Percentiles rank a stretch among this genome's conserved stretches.
These are phyloP conservation scores for Hypoxylon sp. DNA, from an alignment of 2,329 filamentous ascomycete genomes.

Conservation along the genomic window DNA sequence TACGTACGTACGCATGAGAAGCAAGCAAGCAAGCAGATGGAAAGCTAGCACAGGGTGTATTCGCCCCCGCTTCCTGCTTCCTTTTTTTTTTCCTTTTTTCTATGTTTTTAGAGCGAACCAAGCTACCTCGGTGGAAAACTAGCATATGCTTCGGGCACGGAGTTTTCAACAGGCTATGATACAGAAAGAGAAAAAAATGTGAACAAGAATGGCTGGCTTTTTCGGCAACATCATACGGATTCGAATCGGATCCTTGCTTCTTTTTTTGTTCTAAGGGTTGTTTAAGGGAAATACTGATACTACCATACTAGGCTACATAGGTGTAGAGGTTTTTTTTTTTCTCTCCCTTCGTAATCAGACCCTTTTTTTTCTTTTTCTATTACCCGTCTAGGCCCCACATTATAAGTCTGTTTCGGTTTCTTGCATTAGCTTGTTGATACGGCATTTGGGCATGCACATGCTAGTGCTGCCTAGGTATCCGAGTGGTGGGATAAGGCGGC, in stretches of 20 bases:
- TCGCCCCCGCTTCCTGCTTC: constrained; percentile 5
- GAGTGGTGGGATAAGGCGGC: not conserved
- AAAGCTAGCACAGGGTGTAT: not conserved
- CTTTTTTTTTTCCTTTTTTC: constrained; percentile 8
- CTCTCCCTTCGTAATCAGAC: not conserved
- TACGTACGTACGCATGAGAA: constrained; percentile 14
- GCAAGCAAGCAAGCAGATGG: not conserved
- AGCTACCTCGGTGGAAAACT: constrained; percentile 19
- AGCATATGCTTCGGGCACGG: constrained; percentile 34
- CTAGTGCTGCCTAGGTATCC: not conserved
- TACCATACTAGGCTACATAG: not conserved
- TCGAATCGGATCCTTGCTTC: not conserved
- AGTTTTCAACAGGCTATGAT: constrained; percentile 23
- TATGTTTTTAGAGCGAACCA: constrained; percentile 20
- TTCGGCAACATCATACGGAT: constrained; percentile 1
- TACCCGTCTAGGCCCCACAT: not conserved
- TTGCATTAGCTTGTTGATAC: not conserved
- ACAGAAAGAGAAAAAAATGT: not conserved
- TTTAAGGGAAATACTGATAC: not conserved
- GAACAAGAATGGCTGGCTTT: constrained; percentile 13
- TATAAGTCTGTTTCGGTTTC: not conserved
- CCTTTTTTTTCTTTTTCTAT: not conserved
- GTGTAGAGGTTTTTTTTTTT: constrained; percentile 1
- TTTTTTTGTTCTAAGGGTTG: constrained; percentile 5
- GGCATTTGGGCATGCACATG: not conserved